Evolutionary conservation across 352 stramenopile genomes (phyloP), one percentile per base, ranked within the genome.

Genomic region (Globisporangium mamillatum): DNA sequence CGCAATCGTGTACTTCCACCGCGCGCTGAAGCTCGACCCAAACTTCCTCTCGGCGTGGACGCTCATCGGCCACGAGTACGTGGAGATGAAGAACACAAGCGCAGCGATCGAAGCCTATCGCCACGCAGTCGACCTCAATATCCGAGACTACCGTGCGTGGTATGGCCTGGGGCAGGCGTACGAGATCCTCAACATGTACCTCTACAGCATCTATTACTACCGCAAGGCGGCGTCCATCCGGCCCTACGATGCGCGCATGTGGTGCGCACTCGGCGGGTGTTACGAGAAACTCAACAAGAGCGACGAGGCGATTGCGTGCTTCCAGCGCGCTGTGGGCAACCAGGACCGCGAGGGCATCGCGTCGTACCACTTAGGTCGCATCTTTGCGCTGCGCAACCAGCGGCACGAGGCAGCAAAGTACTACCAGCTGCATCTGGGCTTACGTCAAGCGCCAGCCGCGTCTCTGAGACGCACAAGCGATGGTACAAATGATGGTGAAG

Each of bases 141-240:
- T 86, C 18, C 81, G 91, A 25, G 97, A 99, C 73, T 99, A 99
- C 79, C 86, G 97, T 38, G 97, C 98, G 18, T 99, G 97, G 97
- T 99, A 99, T 75, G 97, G 97, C 24, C 86, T 99, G 25, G 98
- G 97, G 0, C 97, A 99, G 77, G 97, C 95, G 0, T 99, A 99
- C 79, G 97, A 99, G 84, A 98, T 99, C 57, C 82, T 99, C 59
- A 97, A 99, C 73, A 99, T 99, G 96, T 93, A 95, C 64, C 84
- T 98, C 62, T 99, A 99, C 79, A 98, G 96, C 53, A 88, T 99
- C n/a, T 98, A 99, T 84, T 99, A 99, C 81, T 99, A 98, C 78
- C 87, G 95, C 60, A 98, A 99, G 77, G 96, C 97, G 8, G 92
- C 96, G 8, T 81, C 89, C 20, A 88, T 99, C n/a, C 92, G 96